phyloP scores from a whole-genome alignment of 1,284 basidiomycete genomes.

The Xerocomus minutiporus region DNA sequence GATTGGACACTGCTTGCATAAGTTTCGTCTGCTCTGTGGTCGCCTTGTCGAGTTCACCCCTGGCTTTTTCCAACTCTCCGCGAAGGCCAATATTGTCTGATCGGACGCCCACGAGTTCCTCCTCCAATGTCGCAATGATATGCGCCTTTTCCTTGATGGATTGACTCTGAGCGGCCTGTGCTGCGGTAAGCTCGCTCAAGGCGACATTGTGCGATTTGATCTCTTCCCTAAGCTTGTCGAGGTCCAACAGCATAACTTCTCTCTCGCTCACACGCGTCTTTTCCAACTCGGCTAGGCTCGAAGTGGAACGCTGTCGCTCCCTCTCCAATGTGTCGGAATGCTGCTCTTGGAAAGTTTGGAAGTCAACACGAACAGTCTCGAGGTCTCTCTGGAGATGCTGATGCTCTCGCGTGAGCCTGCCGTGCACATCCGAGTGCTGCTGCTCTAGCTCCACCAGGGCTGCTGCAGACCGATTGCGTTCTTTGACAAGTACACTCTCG shows the following conservation, averaged over 20 bases:
- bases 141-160: conserved; percentile 49
- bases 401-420: conserved; percentile 28
- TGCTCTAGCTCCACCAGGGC: conserved; percentile 38
- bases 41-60: conserved; percentile 56
- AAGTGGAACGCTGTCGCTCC: conserved; percentile 35
- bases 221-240: conserved; percentile 55
- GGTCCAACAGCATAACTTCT: conserved; percentile 45
- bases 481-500: conserved; percentile 38
- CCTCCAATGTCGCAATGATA: conserved; percentile 44
- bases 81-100: conserved; percentile 53
- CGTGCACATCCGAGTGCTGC: conserved; percentile 29
- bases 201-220: conserved; percentile 59
- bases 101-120: conserved; percentile 43
- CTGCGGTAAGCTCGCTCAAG: conserved; percentile 50
- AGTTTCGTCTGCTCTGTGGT: conserved; percentile 56
- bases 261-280: conserved; percentile 35
- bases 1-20: conserved; percentile 68
- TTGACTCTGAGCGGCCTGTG: conserved; percentile 46
- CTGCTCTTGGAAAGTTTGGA: conserved; percentile 13
- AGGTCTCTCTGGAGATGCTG: conserved; percentile 25
- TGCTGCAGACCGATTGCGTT: conserved; percentile 38
- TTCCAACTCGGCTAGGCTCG: conserved; percentile 33
- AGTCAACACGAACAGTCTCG: conserved; percentile 18
- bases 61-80: conserved; percentile 51
- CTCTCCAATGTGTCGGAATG: conserved; percentile 27